Evolutionary conservation across 2,329 filamentous ascomycete genomes (phyloP).

Genomic region (Cercospora sp.): DNA sequence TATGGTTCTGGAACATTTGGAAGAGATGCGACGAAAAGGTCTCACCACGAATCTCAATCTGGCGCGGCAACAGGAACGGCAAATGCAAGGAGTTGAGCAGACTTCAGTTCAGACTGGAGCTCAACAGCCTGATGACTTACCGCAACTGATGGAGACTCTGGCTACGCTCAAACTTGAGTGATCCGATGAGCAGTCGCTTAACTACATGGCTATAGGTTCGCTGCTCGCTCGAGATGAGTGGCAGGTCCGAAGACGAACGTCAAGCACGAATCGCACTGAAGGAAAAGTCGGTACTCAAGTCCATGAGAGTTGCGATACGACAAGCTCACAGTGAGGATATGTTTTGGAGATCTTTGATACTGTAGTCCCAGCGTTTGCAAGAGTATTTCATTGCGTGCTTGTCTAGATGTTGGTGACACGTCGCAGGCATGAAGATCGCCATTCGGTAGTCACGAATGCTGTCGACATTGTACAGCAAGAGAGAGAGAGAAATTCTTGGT

Average conservation of each 20-base stretch:
- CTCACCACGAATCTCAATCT: slow-evolving; percentile 32
- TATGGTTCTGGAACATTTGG: slow-evolving; percentile 37
- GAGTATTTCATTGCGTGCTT: background rate
- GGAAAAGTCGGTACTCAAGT: background rate
- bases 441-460: background rate
- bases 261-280: background rate
- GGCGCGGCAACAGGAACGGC: slow-evolving; percentile 7
- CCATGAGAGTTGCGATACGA: background rate
- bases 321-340: background rate
- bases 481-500: background rate
- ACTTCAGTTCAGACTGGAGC: background rate
- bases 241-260: background rate
- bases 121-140: slow-evolving; percentile 13
- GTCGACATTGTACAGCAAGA: background rate
- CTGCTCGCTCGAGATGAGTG: background rate
- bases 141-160: slow-evolving; percentile 9
- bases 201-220: background rate
- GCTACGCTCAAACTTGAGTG: background rate
- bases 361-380: background rate
- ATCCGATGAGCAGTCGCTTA: background rate
- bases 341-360: background rate
- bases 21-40: slow-evolving; percentile 33
- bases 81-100: slow-evolving; percentile 11
- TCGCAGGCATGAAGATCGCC: background rate
- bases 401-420: background rate